A percentile compares a stretch with the other conserved stretches of the same genome.
Evolutionary conservation across 2,329 filamentous ascomycete species (phyloP).

Genomic region (Chrysosporium queenslandicum): DNA sequence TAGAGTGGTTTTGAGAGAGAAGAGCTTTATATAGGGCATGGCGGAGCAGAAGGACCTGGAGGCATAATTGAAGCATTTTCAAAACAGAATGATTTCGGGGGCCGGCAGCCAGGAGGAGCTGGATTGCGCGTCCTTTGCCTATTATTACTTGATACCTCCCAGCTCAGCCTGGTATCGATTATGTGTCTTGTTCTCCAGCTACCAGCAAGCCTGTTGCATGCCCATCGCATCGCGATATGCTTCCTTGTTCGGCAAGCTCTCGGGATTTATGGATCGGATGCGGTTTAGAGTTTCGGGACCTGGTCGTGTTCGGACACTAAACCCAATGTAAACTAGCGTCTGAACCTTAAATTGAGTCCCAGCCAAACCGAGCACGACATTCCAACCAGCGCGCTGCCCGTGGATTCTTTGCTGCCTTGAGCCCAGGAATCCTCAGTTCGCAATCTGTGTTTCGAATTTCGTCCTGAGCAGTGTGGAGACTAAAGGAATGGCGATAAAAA

Average conservation of each 20-base stretch:
- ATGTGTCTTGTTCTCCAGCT: background rate
- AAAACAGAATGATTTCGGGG: too few relatives aligned
- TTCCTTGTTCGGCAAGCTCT: background rate
- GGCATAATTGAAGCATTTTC: background rate
- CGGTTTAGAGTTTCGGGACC: background rate
- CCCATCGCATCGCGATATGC: too few relatives aligned
- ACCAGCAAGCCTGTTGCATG: too few relatives aligned
- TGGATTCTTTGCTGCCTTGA: too few relatives aligned
- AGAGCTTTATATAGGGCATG: background rate
- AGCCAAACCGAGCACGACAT: background rate
- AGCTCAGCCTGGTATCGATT: background rate
- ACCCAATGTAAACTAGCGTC: background rate
- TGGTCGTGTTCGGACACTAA: conserved; percentile 16
- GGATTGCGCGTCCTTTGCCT: conserved; percentile 1
- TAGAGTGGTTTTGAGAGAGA: background rate
- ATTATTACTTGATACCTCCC: background rate
- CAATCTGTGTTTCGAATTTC: too few relatives aligned
- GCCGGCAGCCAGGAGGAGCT: too few relatives aligned
- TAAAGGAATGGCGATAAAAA: too few relatives aligned
- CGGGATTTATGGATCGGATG: background rate
- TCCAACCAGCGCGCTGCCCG: too few relatives aligned
- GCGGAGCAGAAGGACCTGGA: background rate
- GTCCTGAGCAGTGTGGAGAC: too few relatives aligned
- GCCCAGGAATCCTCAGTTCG: too few relatives aligned
- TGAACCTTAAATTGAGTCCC: background rate